Percentiles rank a stretch among this genome's conserved stretches.
Conservation (phyloP, 2,329 filamentous ascomycete species). For the Fusarium siculi region DNA sequence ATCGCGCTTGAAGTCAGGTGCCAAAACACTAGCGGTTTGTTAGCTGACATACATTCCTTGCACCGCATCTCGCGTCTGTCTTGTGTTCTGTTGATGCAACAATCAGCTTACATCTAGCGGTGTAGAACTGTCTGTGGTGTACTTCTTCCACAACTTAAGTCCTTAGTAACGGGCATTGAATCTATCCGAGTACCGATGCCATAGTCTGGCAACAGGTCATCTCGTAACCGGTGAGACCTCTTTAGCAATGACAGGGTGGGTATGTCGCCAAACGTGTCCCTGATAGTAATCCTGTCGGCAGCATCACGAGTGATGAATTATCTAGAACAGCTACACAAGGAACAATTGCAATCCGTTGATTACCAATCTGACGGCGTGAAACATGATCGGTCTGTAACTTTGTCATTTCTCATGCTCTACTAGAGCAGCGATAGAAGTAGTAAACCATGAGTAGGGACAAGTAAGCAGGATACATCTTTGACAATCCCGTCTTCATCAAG, state of each 20-base stretch:
- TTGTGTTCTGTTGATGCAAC: rapidly evolving
- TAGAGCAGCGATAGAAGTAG: rapidly evolving
- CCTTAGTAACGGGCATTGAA: background rate
- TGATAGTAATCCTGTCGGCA: background rate
- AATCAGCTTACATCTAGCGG: background rate
- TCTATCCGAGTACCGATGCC: background rate
- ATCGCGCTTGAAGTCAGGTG: background rate
- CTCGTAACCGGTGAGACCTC: too few species aligned
- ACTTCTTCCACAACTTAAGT: rapidly evolving
- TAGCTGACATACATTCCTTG: rapidly evolving
- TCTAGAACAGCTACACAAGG: background rate
- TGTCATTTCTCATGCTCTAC: rapidly evolving
- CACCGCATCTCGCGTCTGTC: background rate
- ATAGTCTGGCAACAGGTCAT: too few species aligned
- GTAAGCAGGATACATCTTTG: background rate
- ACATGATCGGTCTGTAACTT: rapidly evolving
- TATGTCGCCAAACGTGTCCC: background rate
- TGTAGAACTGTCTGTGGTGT: background rate
- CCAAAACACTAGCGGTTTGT: too few species aligned
- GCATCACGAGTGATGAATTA: background rate
- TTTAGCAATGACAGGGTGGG: background rate
- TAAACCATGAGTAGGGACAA: rapidly evolving
- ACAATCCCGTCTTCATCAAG: background rate
- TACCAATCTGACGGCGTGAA: background rate
- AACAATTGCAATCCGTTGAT: rapidly evolving